phyloP scores from a whole-genome alignment of 2,329 filamentous ascomycete species.

The Beauveria australis region DNA sequence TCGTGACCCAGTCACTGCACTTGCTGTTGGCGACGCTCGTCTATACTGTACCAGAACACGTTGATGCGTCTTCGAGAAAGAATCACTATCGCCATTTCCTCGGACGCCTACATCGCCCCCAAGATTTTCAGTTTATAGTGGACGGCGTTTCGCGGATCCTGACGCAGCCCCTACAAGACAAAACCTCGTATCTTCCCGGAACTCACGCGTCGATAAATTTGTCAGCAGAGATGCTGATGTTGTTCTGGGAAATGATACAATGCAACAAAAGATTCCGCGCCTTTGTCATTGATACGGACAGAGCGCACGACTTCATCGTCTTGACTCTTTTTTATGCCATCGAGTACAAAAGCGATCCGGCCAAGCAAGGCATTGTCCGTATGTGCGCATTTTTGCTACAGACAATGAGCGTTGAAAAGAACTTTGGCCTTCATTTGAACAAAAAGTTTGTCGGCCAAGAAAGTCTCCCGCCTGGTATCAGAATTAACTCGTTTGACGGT shows the following conservation, averaged over 20 bases:
- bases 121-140: slow-evolving; percentile 96
- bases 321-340: slow-evolving; percentile 87
- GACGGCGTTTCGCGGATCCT: slow-evolving; percentile 90
- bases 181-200: slow-evolving; percentile 79
- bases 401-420: slow-evolving; percentile 85
- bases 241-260: slow-evolving; percentile 95
- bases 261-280: slow-evolving; percentile 96
- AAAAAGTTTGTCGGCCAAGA: slow-evolving; percentile 84
- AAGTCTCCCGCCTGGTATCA: slow-evolving; percentile 71
- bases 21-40: slow-evolving; percentile 77
- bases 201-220: slow-evolving; percentile 74
- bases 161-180: slow-evolving; percentile 86
- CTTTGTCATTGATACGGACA: slow-evolving; percentile 92
- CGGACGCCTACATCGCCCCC: slow-evolving; percentile 79
- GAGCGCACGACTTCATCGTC: slow-evolving; percentile 87
- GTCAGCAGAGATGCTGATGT: slow-evolving; percentile 90
- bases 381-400: slow-evolving; percentile 98
- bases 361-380: slow-evolving; percentile 84
- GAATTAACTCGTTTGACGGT: slow-evolving; percentile 76
- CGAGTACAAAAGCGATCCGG: slow-evolving; percentile 75
- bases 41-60: slow-evolving; percentile 78
- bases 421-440: slow-evolving; percentile 85
- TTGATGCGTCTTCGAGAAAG: slow-evolving; percentile 58
- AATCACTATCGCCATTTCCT: slow-evolving; percentile 94
- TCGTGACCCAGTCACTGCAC: slow-evolving; percentile 88